Conservation (phyloP, 805 yeast genomes). For the Candida sphagnicola region DNA sequence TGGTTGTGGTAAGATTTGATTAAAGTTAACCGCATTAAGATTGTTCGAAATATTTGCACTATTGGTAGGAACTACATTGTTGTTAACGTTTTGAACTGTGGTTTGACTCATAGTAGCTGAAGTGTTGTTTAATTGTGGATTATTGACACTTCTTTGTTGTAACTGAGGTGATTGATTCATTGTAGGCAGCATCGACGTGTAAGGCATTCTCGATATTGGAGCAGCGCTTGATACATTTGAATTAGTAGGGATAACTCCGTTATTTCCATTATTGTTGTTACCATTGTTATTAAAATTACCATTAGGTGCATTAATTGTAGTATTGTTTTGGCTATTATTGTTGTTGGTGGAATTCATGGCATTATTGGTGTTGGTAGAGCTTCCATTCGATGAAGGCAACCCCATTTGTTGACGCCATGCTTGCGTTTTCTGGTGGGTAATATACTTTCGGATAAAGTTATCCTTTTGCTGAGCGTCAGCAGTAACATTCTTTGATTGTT, state of each 20-base stretch:
- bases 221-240: not conserved
- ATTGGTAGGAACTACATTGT: not conserved
- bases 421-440: conserved; percentile 33
- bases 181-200: not conserved
- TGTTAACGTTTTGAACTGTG: not conserved
- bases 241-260: not conserved
- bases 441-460: conserved; percentile 34
- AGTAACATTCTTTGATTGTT: conserved; percentile 31
- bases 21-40: conserved; percentile 3
- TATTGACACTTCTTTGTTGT: not conserved
- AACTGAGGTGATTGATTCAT: conserved; percentile 3
- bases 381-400: conserved; percentile 10
- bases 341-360: too few relatives aligned
- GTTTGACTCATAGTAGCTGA: not conserved
- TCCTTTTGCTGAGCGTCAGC: conserved; percentile 35
- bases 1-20: conserved; percentile 28
- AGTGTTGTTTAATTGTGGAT: not conserved
- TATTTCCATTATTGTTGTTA: not conserved
- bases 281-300: not conserved
- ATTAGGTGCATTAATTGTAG: conserved; percentile 1
- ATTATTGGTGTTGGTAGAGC: conserved; percentile 9
- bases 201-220: not conserved
- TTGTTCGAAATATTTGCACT: not conserved
- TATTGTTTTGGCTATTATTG: conserved; percentile 6
- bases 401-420: conserved; percentile 25